Evolutionary conservation across 2,329 filamentous ascomycete genomes (phyloP).

Genomic region (Mariannaea sp.): DNA sequence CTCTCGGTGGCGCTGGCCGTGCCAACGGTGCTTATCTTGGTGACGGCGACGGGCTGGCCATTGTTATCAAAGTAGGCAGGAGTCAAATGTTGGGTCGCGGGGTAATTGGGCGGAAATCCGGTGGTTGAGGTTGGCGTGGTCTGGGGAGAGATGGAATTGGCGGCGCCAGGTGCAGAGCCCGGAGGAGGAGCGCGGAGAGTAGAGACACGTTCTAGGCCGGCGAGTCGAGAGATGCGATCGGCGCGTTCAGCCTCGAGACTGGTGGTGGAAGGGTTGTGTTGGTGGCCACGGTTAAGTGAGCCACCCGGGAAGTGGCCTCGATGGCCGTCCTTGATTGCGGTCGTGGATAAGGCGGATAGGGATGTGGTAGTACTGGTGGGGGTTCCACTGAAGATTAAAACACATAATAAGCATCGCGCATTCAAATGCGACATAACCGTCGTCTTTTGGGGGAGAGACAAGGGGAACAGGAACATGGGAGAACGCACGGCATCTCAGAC

Average conservation of each 20-base stretch:
- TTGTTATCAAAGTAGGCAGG: slow-evolving; percentile 82
- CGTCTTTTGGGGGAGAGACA: slow-evolving; percentile 2
- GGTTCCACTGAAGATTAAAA: slow-evolving; percentile 68
- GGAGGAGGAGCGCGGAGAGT: slow-evolving; percentile 65
- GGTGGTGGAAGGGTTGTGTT: slow-evolving; percentile 64
- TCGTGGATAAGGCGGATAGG: slow-evolving; percentile 88
- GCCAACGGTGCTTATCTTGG: slow-evolving; percentile 87
- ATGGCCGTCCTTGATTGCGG: slow-evolving; percentile 95
- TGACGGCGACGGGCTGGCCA: slow-evolving; percentile 69
- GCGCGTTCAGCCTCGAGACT: slow-evolving; percentile 90
- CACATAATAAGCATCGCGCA: slow-evolving; percentile 17
- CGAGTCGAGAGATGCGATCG: slow-evolving; percentile 91
- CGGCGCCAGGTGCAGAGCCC: slow-evolving; percentile 37
- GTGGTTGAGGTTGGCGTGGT: slow-evolving; percentile 56
- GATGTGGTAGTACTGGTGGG: slow-evolving; percentile 92
- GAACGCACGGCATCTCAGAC: slow-evolving; percentile 82
- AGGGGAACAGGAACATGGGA: not conserved
- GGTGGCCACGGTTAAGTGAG: slow-evolving; percentile 59
- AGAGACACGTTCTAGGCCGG: slow-evolving; percentile 86
- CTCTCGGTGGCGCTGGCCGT: slow-evolving; percentile 87
- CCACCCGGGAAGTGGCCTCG: slow-evolving; percentile 73
- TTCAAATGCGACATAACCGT: slow-evolving; percentile 6
- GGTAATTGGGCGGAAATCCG: slow-evolving; percentile 49
- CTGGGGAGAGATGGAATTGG: slow-evolving; percentile 52
- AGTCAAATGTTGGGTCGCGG: slow-evolving; percentile 49